Percentiles rank a stretch among this genome's conserved stretches.
Evolutionary conservation across 2,329 filamentous ascomycete genomes (phyloP).

Genomic region (Fusarium chlamydosporum): DNA sequence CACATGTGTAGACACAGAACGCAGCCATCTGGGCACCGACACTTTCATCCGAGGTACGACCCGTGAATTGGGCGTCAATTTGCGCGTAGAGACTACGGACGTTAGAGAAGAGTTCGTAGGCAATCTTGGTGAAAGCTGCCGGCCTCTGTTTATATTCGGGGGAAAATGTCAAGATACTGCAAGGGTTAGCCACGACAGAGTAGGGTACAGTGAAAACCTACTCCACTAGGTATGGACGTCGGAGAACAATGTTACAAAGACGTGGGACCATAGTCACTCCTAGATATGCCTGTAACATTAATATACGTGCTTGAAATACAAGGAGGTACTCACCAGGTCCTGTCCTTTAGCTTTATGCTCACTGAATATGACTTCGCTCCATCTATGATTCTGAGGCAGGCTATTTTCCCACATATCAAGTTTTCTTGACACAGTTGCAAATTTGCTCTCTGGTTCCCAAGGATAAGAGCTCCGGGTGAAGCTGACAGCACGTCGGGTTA

Average conservation of each 20-base stretch:
- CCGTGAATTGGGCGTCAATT: constrained; percentile 65
- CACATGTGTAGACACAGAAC: constrained; percentile 70
- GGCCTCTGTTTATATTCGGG: constrained; percentile 56
- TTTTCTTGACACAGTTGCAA: constrained; percentile 59
- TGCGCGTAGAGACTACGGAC: constrained; percentile 64
- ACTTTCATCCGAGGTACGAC: constrained; percentile 62
- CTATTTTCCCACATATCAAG: constrained; percentile 64
- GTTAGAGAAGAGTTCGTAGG: constrained; percentile 64
- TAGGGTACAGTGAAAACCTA: constrained; percentile 49
- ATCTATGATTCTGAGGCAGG: constrained; percentile 64
- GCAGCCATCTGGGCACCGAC: constrained; percentile 68
- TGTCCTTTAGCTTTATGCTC: constrained; percentile 63
- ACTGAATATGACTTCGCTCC: constrained; percentile 60
- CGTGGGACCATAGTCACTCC: constrained; percentile 69
- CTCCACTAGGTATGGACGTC: constrained; percentile 68
- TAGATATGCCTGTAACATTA: constrained; percentile 63
- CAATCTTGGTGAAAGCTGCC: constrained; percentile 61
- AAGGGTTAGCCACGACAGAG: constrained; percentile 9
- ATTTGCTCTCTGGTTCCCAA: constrained; percentile 65
- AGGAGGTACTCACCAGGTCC: constrained; percentile 60
- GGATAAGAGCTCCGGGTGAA: constrained; percentile 61
- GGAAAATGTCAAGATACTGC: constrained; percentile 61
- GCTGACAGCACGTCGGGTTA: constrained; percentile 64
- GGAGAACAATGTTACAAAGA: constrained; percentile 69
- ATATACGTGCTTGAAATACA: background rate